Percentiles rank a stretch among this genome's conserved stretches.
phyloP scores from a whole-genome alignment of 2,329 filamentous ascomycete genomes.

The Pseudogymnoascus sp. region DNA sequence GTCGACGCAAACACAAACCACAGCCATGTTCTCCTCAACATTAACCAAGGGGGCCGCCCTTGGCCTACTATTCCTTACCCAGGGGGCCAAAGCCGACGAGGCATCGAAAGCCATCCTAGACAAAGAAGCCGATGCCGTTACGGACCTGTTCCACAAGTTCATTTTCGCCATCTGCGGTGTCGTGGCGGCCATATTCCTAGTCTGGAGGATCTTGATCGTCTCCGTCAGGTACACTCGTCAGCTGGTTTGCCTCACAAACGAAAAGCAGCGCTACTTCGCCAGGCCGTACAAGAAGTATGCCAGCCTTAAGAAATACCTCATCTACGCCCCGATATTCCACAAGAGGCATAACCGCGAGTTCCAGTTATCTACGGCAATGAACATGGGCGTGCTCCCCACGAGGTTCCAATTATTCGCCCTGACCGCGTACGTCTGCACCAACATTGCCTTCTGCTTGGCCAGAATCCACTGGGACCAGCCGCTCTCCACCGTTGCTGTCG shows the following conservation, averaged over 20 bases:
- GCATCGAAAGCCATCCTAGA: not conserved
- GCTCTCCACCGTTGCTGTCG: slow-evolving; percentile 37
- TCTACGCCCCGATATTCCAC: slow-evolving; percentile 63
- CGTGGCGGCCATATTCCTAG: slow-evolving; percentile 53
- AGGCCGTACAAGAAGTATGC: slow-evolving; percentile 45
- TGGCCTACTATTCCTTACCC: not conserved
- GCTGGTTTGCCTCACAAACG: slow-evolving; percentile 68
- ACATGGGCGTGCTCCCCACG: slow-evolving; percentile 72
- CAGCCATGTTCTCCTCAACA: slow-evolving; percentile 1
- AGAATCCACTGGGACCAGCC: slow-evolving; percentile 52
- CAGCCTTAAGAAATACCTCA: slow-evolving; percentile 59
- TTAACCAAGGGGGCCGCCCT: not conserved
- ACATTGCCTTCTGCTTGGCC: slow-evolving; percentile 68
- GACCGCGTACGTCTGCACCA: slow-evolving; percentile 58
- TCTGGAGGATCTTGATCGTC: slow-evolving; percentile 57
- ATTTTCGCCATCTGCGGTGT: slow-evolving; percentile 56
- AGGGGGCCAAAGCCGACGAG: not conserved
- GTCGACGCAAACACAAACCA: not conserved
- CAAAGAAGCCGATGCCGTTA: slow-evolving; percentile 27
- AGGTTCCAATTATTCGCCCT: slow-evolving; percentile 68
- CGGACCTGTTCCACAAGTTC: slow-evolving; percentile 52
- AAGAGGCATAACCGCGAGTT: slow-evolving; percentile 73
- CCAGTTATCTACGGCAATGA: slow-evolving; percentile 58
- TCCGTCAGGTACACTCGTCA: slow-evolving; percentile 62
- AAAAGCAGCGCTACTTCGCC: slow-evolving; percentile 72